Conservation (phyloP, 2,329 filamentous ascomycete species). For the Ascomycota sp. region DNA sequence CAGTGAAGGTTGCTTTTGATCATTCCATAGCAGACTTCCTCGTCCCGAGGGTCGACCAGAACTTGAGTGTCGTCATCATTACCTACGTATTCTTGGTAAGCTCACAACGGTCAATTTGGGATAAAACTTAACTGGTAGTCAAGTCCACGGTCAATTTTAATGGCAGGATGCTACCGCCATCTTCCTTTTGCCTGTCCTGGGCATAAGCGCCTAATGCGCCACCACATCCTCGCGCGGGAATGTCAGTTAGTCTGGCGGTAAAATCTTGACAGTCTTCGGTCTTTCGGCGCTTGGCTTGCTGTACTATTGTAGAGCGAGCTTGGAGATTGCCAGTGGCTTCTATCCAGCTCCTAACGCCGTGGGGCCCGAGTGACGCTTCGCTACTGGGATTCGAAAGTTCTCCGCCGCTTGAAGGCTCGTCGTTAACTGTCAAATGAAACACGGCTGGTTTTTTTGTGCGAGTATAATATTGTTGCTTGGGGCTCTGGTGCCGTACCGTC, state of each 20-base stretch:
- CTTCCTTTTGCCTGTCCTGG: slow-evolving; percentile 34
- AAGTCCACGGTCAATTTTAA: slow-evolving; percentile 33
- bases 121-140: slow-evolving; percentile 23
- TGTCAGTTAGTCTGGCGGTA: slow-evolving; percentile 14
- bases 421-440: no score
- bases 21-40: slow-evolving; percentile 67
- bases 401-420: no score
- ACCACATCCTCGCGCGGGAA: slow-evolving; percentile 19
- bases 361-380: no score
- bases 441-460: not conserved
- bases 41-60: slow-evolving; percentile 37
- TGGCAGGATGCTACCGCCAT: slow-evolving; percentile 7
- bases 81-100: slow-evolving; percentile 17
- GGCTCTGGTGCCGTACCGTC: not conserved
- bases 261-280: slow-evolving; percentile 22
- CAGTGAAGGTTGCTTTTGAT: slow-evolving; percentile 49
- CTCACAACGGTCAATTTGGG: slow-evolving; percentile 1
- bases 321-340: slow-evolving; percentile 60
- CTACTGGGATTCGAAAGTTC: no score
- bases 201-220: slow-evolving; percentile 46
- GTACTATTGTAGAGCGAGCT: slow-evolving; percentile 30
- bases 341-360: slow-evolving; percentile 32
- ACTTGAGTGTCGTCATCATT: slow-evolving; percentile 37
- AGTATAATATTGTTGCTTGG: not conserved
- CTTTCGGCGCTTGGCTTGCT: slow-evolving; percentile 47